Conservation (phyloP, 768 basidiomycete species). For the Dentipellis sp. region DNA sequence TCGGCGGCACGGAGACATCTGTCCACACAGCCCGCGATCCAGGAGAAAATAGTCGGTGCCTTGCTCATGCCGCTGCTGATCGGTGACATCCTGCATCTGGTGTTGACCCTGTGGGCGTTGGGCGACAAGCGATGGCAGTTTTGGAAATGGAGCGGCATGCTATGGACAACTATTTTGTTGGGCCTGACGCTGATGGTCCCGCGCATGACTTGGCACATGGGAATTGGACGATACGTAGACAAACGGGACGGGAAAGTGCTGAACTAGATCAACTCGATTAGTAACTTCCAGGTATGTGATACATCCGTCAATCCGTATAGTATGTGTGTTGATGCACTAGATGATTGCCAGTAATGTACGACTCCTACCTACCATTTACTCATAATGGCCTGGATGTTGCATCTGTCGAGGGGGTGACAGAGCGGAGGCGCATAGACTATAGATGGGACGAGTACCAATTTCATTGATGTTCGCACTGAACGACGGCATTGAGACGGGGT, state of each 20-base stretch:
- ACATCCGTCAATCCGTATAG: too few species aligned
- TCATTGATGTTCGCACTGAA: too few species aligned
- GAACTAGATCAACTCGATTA: neutral
- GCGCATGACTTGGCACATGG: conserved; percentile 64
- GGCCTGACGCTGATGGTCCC: conserved; percentile 63
- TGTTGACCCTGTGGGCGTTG: conserved; percentile 64
- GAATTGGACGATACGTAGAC: conserved; percentile 67
- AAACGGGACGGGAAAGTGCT: conserved; percentile 38
- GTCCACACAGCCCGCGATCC: conserved; percentile 45
- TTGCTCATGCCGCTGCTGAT: conserved; percentile 60
- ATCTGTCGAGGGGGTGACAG: too few species aligned
- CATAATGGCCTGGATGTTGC: too few species aligned
- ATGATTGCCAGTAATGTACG: too few species aligned
- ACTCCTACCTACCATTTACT: too few species aligned
- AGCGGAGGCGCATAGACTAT: too few species aligned
- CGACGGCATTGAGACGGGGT: too few species aligned
- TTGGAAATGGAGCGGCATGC: conserved; percentile 54
- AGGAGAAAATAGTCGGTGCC: conserved; percentile 61
- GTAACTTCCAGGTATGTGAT: too few species aligned
- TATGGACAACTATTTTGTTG: conserved; percentile 56
- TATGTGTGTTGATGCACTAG: too few species aligned
- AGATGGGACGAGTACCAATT: too few species aligned
- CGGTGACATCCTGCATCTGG: conserved; percentile 60
- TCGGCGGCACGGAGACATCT: conserved; percentile 53
- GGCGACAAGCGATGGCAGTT: conserved; percentile 63